Percentiles rank a stretch among this genome's conserved stretches.
phyloP scores from a whole-genome alignment of 768 basidiomycete species.

The Kwoniella shandongensis region DNA sequence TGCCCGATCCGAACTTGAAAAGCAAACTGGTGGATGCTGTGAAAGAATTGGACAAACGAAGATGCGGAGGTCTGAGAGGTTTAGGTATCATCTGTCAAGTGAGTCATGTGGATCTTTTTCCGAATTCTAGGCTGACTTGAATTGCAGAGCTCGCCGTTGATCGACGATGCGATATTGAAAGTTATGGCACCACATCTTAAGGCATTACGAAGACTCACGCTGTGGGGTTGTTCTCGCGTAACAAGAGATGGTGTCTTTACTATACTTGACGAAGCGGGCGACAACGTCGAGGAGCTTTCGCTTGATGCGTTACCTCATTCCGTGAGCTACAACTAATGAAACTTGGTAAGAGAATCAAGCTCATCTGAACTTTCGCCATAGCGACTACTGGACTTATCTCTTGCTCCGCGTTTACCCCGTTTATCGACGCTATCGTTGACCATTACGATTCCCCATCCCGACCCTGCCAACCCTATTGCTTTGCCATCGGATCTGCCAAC shows the following conservation, averaged over 20 bases:
- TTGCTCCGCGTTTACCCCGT: conserved; percentile 20
- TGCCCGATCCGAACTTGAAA: conserved; percentile 38
- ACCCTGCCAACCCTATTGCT: conserved; percentile 9
- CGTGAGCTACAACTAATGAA: conserved; percentile 6
- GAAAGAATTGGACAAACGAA: conserved; percentile 15
- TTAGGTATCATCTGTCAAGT: conserved; percentile 39
- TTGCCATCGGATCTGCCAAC: conserved; percentile 24
- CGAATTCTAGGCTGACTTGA: background rate
- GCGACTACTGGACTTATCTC: conserved; percentile 33
- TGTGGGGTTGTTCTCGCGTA: conserved; percentile 44
- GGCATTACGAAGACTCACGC: conserved; percentile 22
- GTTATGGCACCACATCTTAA: conserved; percentile 21
- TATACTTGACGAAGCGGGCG: conserved; percentile 26
- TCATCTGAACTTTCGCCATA: conserved; percentile 2
- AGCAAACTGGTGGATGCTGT: conserved; percentile 20
- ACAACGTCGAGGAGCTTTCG: conserved; percentile 33
- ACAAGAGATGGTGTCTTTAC: conserved; percentile 31
- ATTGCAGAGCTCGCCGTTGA: conserved; percentile 36
- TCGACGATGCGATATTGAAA: conserved; percentile 39
- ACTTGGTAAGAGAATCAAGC: background rate
- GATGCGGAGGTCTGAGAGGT: conserved; percentile 30
- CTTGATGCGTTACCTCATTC: conserved; percentile 40
- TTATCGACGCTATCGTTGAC: conserved; percentile 35
- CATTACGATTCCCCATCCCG: conserved; percentile 27
- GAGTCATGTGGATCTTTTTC: background rate